Evolutionary conservation across 768 basidiomycete species (phyloP), one percentile per base, ranked within the genome.

Genomic region (Amanita subjunquillea): DNA sequence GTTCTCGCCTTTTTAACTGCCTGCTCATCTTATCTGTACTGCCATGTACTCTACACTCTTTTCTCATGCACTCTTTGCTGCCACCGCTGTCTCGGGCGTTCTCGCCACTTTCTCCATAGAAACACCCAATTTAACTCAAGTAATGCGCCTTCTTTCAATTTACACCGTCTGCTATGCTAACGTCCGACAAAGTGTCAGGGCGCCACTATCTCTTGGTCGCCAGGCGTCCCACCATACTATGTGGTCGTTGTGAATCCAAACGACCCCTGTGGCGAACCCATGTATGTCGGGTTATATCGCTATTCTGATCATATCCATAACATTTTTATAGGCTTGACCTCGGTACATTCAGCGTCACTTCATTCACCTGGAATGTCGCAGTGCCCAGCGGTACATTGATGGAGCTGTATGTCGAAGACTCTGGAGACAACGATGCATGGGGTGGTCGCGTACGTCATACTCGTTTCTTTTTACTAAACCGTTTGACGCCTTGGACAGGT

Each of bases 11-110:
- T 58, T 53, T 56, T 59, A 65, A 65, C 63, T 42, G 42, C 56
- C 58, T 58, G 54, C 59, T 55, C 60, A 60, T 64, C 66, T 60
- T 60, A 59, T 61, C 63, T 56, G 61, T 57, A 55, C 58, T 67
- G 77, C 66, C 68, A 91, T 90, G 88, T 82, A 82, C 77, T 70
- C 79, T 72, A 86, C 88, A 70, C 69, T 90, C 86, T 48, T 87
- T 87, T 75, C 77, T 55, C 64, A 79, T 70, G 73, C 84, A 61
- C 78, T 89, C 82, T 68, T 88, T 72, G 67, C 76, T 62, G 63
- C 72, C 58, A 69, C 82, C 65, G 75, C 75, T 65, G 59, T 79
- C 61, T 71, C 63, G 56, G 70, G 69, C 62, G 81, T 71, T 51
- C 58, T 76, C 50, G 82, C 86, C 54, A 71, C 67, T 17, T 76